Evolutionary conservation across 2,329 filamentous ascomycete genomes (phyloP).

Genomic region (Neonectria ditissima): DNA sequence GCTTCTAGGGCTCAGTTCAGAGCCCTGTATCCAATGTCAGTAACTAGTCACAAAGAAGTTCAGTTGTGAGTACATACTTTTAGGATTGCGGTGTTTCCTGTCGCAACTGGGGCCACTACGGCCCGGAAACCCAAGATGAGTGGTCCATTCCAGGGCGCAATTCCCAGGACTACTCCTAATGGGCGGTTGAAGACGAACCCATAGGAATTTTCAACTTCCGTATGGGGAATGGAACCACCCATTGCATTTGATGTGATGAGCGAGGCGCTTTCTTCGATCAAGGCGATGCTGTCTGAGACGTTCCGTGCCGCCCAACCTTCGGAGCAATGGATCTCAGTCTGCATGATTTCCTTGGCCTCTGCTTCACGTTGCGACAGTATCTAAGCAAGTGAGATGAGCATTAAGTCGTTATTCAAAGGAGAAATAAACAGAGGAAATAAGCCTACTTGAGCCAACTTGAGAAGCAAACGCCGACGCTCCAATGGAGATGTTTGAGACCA

Average conservation of each 20-base stretch:
- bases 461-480: neutral
- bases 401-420: too few relatives aligned
- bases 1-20: conserved; percentile 45
- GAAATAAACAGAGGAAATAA: too few relatives aligned
- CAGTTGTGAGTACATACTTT: conserved; percentile 22
- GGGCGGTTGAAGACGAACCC: conserved; percentile 34
- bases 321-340: conserved; percentile 19
- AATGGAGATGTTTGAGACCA: neutral
- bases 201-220: neutral
- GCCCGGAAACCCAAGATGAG: conserved; percentile 40
- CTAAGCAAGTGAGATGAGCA: too few relatives aligned
- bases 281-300: conserved; percentile 1
- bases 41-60: conserved; percentile 1
- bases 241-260: conserved; percentile 1
- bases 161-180: conserved; percentile 43
- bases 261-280: conserved; percentile 5
- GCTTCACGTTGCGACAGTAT: neutral
- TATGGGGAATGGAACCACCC: neutral
- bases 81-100: conserved; percentile 43
- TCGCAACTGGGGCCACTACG: conserved; percentile 34
- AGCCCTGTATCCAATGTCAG: conserved; percentile 37
- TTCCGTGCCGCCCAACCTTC: conserved; percentile 7
- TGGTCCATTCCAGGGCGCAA: conserved; percentile 46
- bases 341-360: neutral
- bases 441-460: neutral